Base-by-base conservation (phyloP, 176 grass and related monocot genomes). In the Cymbopogon citratus region DNA sequence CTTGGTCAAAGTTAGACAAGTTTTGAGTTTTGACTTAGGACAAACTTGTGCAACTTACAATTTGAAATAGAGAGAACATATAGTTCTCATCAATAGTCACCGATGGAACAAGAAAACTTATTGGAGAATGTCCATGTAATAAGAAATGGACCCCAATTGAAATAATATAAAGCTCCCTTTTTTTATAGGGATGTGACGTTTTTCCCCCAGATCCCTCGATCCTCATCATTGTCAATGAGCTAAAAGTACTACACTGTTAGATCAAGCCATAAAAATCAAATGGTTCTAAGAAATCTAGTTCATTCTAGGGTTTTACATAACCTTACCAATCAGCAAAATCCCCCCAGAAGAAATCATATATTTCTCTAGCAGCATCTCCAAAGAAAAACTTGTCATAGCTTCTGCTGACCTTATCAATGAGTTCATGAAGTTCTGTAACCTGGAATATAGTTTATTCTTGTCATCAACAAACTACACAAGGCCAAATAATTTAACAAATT, bases 361-460 rank as follows among this genome's bases (percentile, higher is more conserved):
- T 98, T 84, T 98, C 96, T 84, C 92, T 93, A 84, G 92, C 96
- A 82, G 92, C 96, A 85, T 98, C 96, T 85, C 89, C 89, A 45
- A 95, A 98, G 87, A 95, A 98, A 80, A 98, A 95, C 74, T 98
- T 98, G 7, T 98, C 92, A 76, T 98, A 98, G 78, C 90, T 95
- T 76, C 77, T 86, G 78, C 88, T 93, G 59, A 95, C 96, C 83
- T 62, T 80, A 86, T 91, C 90, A 64, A 98, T 93, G 46, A 95
- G 90, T 82, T 90, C 88, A n/a, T 98, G 96, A 71, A 98, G 91
- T 91, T 89, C 87, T 83, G 90, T 95, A 67, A 98, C 90, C 96
- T 98, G 80, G 26, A 93, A 78, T 65, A 29, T 46, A 66, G 24
- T 54, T 41, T 76, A 43, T 39, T 73, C 59, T 78, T 73, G 68